Conservation (phyloP, 441 rosid species). For the Omphalea diandra region DNA sequence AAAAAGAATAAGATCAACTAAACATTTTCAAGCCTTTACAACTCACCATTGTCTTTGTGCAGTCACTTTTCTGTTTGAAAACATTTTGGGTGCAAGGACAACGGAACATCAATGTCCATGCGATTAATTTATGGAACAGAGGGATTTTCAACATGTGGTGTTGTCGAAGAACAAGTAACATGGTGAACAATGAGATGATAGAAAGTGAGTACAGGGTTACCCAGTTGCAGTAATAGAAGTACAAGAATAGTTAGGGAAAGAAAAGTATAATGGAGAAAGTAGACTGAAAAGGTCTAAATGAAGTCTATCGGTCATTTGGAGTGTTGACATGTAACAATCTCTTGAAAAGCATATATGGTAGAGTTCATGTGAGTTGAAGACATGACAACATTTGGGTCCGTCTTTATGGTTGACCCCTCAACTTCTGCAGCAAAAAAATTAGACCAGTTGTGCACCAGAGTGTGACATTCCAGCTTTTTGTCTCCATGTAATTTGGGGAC, state of each 20-base stretch:
- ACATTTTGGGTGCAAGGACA: background rate
- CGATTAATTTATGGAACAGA: background rate
- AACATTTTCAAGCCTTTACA: background rate
- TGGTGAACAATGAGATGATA: background rate
- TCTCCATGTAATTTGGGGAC: background rate
- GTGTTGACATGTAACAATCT: background rate
- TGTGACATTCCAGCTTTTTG: background rate
- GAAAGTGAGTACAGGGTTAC: background rate
- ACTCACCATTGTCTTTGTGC: too few species aligned
- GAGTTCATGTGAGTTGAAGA: background rate
- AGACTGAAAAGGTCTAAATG: constrained; percentile 5
- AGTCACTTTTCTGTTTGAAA: too few species aligned
- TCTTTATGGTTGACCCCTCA: background rate
- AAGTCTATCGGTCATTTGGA: background rate
- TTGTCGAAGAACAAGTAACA: background rate
- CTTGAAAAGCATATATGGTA: background rate
- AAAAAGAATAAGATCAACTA: background rate
- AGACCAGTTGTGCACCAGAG: background rate
- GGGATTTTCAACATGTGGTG: constrained; percentile 6
- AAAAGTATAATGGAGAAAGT: background rate
- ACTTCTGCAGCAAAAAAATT: background rate
- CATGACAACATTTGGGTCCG: constrained; percentile 11
- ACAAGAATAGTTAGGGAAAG: constrained; percentile 1
- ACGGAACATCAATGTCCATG: background rate
- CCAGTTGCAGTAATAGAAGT: background rate